Percentiles rank a stretch among this genome's conserved stretches.
phyloP scores from a whole-genome alignment of 192 early-diverging fungal species.

The Umbelopsis sp. region DNA sequence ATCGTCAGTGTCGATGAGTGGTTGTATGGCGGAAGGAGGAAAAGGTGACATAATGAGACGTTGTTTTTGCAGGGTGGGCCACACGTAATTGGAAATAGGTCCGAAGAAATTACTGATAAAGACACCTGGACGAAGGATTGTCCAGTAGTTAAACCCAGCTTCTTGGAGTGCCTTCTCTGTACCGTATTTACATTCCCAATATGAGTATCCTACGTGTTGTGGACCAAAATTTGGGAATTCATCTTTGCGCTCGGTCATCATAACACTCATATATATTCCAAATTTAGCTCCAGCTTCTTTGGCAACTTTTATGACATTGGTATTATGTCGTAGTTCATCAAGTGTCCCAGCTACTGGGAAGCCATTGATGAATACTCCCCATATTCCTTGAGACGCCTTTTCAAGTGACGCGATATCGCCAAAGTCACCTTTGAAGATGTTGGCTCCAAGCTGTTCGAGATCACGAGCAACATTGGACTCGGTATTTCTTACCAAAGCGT shows the following conservation, averaged over 20 bases:
- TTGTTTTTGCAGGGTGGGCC: background rate
- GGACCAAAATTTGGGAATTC: background rate
- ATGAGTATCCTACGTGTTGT: background rate
- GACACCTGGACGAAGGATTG: background rate
- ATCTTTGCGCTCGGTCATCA: background rate
- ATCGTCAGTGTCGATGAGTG: no score
- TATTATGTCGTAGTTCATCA: background rate
- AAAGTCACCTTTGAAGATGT: background rate
- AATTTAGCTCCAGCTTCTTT: background rate
- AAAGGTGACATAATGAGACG: background rate
- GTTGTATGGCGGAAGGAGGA: no score
- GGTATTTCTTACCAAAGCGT: background rate
- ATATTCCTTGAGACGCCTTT: background rate
- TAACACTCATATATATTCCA: background rate
- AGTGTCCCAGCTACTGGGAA: conserved; percentile 13
- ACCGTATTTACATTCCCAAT: background rate
- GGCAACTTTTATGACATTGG: background rate
- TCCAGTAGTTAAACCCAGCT: conserved; percentile 7
- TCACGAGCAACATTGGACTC: background rate
- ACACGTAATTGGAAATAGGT: background rate
- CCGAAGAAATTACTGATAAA: background rate
- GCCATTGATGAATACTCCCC: conserved; percentile 27
- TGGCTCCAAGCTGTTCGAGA: background rate
- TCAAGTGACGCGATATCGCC: background rate
- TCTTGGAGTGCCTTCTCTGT: conserved; percentile 5